These are phyloP conservation scores for Spathaspora passalidarum DNA, from an alignment of 805 yeast genomes.

Conservation along the genomic window DNA sequence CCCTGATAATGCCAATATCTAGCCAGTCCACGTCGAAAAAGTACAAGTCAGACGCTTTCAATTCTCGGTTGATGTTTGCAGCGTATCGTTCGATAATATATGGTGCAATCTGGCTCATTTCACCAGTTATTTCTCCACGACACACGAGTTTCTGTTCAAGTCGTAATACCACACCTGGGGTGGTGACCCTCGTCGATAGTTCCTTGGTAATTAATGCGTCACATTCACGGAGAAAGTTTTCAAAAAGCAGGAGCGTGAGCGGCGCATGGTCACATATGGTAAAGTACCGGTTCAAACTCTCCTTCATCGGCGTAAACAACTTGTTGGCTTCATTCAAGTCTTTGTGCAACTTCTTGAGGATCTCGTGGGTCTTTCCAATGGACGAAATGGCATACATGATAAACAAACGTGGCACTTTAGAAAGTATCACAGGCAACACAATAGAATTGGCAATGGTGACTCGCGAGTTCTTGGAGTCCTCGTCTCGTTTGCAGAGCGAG, in stretches of 20 bases:
- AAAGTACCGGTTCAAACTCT: constrained; percentile 50
- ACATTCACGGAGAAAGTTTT: constrained; percentile 58
- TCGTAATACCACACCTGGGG: constrained; percentile 35
- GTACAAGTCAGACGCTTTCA: constrained; percentile 52
- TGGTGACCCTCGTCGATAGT: constrained; percentile 15
- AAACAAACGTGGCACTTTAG: constrained; percentile 69
- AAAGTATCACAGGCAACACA: constrained; percentile 56
- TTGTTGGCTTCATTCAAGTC: constrained; percentile 42
- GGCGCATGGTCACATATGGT: constrained; percentile 50
- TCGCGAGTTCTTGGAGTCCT: constrained; percentile 13
- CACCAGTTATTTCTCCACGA: constrained; percentile 55
- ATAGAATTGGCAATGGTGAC: constrained; percentile 36
- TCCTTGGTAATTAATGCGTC: constrained; percentile 39
- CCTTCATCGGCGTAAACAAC: constrained; percentile 48
- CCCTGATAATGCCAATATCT: constrained; percentile 27
- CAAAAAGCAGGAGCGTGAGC: constrained; percentile 53
- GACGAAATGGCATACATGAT: constrained; percentile 65
- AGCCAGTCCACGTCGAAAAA: constrained; percentile 71
- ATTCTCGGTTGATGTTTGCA: constrained; percentile 39
- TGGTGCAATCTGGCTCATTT: constrained; percentile 36
- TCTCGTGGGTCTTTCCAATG: constrained; percentile 58
- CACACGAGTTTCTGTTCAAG: constrained; percentile 63
- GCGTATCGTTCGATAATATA: constrained; percentile 48
- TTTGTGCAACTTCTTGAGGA: constrained; percentile 54
- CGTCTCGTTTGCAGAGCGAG: constrained; percentile 19